These are phyloP conservation scores for Plectosphaerella cucumerina DNA, from an alignment of 2,329 filamentous ascomycete genomes.

Conservation along the genomic window DNA sequence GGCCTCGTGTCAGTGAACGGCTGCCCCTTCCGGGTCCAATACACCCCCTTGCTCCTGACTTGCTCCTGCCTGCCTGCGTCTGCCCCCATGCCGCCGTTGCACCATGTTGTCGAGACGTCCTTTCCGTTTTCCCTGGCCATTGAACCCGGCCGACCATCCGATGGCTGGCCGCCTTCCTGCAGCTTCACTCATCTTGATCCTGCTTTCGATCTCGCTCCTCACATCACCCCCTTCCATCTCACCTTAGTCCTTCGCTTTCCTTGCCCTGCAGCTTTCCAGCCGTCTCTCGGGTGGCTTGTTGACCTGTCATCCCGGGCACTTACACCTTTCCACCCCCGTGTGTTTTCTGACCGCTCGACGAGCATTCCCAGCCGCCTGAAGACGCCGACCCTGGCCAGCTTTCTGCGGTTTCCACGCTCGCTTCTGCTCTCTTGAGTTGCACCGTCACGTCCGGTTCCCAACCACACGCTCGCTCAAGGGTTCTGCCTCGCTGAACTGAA, in stretches of 20 bases:
- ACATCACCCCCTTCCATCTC: background rate
- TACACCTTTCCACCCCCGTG: background rate
- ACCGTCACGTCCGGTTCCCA: background rate
- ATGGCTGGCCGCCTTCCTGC: background rate
- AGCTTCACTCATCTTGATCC: background rate
- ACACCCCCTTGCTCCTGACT: background rate
- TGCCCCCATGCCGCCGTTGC: too few species aligned
- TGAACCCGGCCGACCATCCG: background rate
- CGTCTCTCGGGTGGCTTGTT: conserved; percentile 1
- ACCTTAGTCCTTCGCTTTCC: background rate
- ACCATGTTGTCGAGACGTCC: too few species aligned
- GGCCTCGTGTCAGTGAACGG: background rate
- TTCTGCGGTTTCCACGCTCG: conserved; percentile 1
- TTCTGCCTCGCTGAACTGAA: background rate
- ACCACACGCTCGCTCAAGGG: background rate
- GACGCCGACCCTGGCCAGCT: background rate
- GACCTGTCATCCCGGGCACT: background rate
- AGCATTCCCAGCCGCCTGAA: background rate
- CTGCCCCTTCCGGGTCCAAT: too few species aligned
- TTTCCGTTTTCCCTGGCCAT: background rate
- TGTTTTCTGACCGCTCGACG: background rate
- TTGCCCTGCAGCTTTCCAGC: background rate
- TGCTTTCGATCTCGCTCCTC: background rate
- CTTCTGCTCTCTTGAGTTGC: background rate
- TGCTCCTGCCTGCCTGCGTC: background rate